Base-by-base conservation (phyloP, 192 early-diverging fungal species). In the Kappamyces sp. region DNA sequence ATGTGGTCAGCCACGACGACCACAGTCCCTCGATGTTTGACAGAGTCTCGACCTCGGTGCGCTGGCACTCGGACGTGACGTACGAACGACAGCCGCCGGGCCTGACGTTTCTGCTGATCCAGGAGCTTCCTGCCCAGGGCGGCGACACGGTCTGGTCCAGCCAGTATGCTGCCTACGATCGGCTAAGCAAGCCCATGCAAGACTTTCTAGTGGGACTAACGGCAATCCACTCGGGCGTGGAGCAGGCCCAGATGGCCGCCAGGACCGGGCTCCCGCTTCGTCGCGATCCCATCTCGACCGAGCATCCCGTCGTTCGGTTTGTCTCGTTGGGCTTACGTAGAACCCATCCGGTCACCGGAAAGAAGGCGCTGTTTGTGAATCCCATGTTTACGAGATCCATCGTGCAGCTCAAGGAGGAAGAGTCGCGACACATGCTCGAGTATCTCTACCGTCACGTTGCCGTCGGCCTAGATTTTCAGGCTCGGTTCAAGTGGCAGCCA, bases 311-410 rank as follows among this genome's bases (percentile, higher is more conserved):
- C 7, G 57, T 88, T 33, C 75, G 86, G 33, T n/a, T n/a, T n/a
- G n/a, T n/a, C n/a, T n/a, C n/a, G n/a, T n/a, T n/a, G n/a, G n/a
- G n/a, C n/a, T n/a, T n/a, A n/a, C n/a, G n/a, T n/a, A n/a, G n/a
- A n/a, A 86, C 84, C 5, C 84, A 87, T 54, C 86, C 86, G 15
- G 75, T 85, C 39, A 87, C 86, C 1, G 80, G 82, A 9, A 79
- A 80, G 78, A 86, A 85, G 55, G 67, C 76, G 15, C 60, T 88
- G 22, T 87, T 59, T 62, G 81, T 83, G 47, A 86, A 88, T 64
- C 67, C 69, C 34, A 72, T 64, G 9, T 86, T 86, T 60, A 84
- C 83, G 4, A 71, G 74, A 5, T 70, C 69, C 33, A 84, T 88
- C 61, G 69, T 70, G 7, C 68, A 67, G 7, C 60, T 84, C 30